Percentiles rank a stretch among this genome's conserved stretches.
phyloP scores from a whole-genome alignment of 1,284 basidiomycete species.

The Uromyces viciae-fabae region DNA sequence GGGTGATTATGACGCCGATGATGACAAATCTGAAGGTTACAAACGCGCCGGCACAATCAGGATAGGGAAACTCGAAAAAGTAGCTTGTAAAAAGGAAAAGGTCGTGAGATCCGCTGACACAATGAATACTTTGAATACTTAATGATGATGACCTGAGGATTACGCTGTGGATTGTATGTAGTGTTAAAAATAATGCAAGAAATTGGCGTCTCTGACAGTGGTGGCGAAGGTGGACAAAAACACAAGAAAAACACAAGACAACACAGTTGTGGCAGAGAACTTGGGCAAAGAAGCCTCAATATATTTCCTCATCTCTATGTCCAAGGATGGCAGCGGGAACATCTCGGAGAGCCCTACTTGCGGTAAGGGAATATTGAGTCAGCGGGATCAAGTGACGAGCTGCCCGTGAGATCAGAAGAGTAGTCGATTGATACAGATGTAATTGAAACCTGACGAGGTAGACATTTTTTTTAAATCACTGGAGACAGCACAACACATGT shows the following conservation, averaged over 20 bases:
- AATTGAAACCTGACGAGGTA: too few relatives aligned
- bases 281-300: too few relatives aligned
- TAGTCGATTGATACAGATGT: too few relatives aligned
- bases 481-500: too few relatives aligned
- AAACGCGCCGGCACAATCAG: constrained; percentile 15
- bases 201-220: constrained; percentile 15
- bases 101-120: neutral
- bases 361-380: too few relatives aligned
- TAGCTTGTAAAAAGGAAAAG: neutral
- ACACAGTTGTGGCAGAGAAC: neutral
- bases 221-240: constrained; percentile 23
- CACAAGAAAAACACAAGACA: constrained; percentile 10
- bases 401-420: too few relatives aligned
- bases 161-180: constrained; percentile 11
- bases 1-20: constrained; percentile 35
- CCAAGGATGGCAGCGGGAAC: too few relatives aligned
- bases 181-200: constrained; percentile 7
- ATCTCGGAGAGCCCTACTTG: too few relatives aligned
- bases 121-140: neutral
- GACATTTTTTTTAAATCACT: too few relatives aligned
- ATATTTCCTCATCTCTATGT: too few relatives aligned
- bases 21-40: constrained; percentile 20
- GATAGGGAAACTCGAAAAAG: neutral
- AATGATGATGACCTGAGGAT: constrained; percentile 19
- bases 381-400: too few relatives aligned